Evolutionary conservation across 2,329 filamentous ascomycete species (phyloP).

Genomic region (Pseudogymnoascus sp.): DNA sequence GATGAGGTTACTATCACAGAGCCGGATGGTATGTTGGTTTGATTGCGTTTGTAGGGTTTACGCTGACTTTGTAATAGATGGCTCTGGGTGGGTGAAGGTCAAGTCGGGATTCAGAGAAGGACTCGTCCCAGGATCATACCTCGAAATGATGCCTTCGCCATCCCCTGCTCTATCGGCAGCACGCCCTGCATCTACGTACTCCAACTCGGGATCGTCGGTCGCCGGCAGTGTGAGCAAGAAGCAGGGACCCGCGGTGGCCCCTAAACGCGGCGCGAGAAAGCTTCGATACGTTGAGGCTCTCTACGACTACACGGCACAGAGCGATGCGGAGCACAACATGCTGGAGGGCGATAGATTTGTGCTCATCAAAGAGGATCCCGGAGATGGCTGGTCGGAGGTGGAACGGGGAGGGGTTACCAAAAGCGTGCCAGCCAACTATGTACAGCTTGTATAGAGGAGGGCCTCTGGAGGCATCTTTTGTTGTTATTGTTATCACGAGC

Average conservation of each 20-base stretch:
- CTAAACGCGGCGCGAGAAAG: slow-evolving; percentile 84
- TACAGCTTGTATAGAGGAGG: slow-evolving; percentile 43
- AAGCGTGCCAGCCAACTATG: slow-evolving; percentile 90
- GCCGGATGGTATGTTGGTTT: slow-evolving; percentile 64
- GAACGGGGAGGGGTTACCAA: slow-evolving; percentile 80
- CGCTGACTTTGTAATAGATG: slow-evolving; percentile 50
- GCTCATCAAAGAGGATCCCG: slow-evolving; percentile 74
- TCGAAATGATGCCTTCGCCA: slow-evolving; percentile 53
- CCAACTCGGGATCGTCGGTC: slow-evolving; percentile 65
- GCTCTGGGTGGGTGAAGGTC: slow-evolving; percentile 84
- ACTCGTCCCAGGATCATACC: slow-evolving; percentile 77
- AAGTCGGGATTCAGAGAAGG: slow-evolving; percentile 68
- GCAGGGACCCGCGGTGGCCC: slow-evolving; percentile 61
- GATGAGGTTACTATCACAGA: slow-evolving; percentile 71
- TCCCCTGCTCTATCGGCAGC: slow-evolving; percentile 32
- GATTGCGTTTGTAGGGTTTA: not conserved
- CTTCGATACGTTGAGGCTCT: slow-evolving; percentile 86
- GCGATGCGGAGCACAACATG: slow-evolving; percentile 85
- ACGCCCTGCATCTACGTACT: slow-evolving; percentile 67
- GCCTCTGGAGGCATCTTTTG: not conserved
- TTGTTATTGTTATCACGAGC: not conserved
- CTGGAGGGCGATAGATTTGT: slow-evolving; percentile 85
- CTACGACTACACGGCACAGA: slow-evolving; percentile 84
- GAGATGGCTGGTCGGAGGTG: slow-evolving; percentile 95
- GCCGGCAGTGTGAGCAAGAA: slow-evolving; percentile 38